Base-by-base conservation (phyloP, 2,329 filamentous ascomycete species). In the Colletotrichum lentis region DNA sequence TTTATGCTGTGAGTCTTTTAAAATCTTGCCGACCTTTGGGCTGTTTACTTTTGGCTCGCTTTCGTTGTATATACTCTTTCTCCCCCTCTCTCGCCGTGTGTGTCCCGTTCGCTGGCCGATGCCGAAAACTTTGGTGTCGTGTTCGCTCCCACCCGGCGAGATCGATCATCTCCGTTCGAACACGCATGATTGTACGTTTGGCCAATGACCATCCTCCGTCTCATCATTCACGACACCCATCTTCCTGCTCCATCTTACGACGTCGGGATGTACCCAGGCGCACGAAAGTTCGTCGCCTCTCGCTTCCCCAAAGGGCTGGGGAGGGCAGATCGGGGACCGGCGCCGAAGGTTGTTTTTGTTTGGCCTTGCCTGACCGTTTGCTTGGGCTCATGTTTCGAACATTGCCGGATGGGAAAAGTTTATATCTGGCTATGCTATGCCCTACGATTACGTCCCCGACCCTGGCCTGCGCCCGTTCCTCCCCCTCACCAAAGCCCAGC, bases 1-100 rank as follows among this genome's bases (percentile, higher is more conserved):
- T 73, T 73, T 18, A 72, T 73, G 69, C 78, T 90, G 88, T 90
- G 81, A 86, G 87, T 88, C 74, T 65, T 73, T 24, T 24, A 24
- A 49, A 49, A 27, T 74, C 66, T 67, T 72, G 70, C 59, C 70
- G 72, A 58, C 62, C 70, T 70, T 69, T 20, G 16, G 63, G 35
- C 57, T 72, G 69, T 69, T 73, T 69, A 43, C 57, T 59, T 6
- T 59, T 6, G 18, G n/a, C 49, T 68, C 65, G 65, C 55, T 55
- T 73, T 73, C 65, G 62, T 67, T 72, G 7, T 31, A 31, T 10
- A 31, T 31, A 31, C 27, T 8, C 27, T 64, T 65, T 62, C 35
- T 70, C 62, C 67, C 41, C 11, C 49, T 6, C 5, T 37, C 27
- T 46, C 27, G n/a, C 16, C 20, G 14, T 27, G 14, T 8, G 47